Base-by-base conservation (phyloP, 495 filamentous ascomycete species). In the Chaetomium tenue region DNA sequence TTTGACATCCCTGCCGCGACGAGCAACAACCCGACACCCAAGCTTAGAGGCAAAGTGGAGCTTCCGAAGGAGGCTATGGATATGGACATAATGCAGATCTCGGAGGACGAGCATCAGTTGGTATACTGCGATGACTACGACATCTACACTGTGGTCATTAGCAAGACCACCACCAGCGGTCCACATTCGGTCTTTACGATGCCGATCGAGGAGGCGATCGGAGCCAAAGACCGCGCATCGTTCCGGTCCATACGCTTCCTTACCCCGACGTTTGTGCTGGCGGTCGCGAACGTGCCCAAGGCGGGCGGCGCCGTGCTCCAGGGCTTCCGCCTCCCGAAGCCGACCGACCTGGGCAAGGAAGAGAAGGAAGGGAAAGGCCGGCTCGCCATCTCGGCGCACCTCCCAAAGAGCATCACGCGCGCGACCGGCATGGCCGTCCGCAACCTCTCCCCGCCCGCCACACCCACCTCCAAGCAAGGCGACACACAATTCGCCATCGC, bases 101-200 rank as follows among this genome's bases (percentile, higher is more conserved):
- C 79, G 33, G 75, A 80, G 23, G 83, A 83, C 25, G 82, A 82
- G 44, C 92, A 89, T 73, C 80, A 86, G 37, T 78, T 92, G 56
- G 88, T 88, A 5, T 97, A 94, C 75, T 95, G 90, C 69, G 89
- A 90, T 60, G 87, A 88, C 58, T 79, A 87, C 70, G 87, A 94
- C 63, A 82, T 98, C 46, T 90, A 77, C 72, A 71, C 83, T 26
- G 70, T 83, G 53, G 77, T 79, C 52, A 76, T 87, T 30, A 72
- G 77, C 46, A 78, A 80, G 65, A 82, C 79, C 37, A 70, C 79
- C 37, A 72, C 81, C 2, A 79, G 79, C 3, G 82, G 85, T n/a
- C 86, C 89, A 18, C 71, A 76, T 66, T 79, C 74, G 42, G 77
- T 90, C 54, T 89, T 87, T 72, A 81, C 80, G 23, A 87, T 87